Evolutionary conservation across 2,329 filamentous ascomycete genomes (phyloP).

Genomic region (Diaporthe humulicola): DNA sequence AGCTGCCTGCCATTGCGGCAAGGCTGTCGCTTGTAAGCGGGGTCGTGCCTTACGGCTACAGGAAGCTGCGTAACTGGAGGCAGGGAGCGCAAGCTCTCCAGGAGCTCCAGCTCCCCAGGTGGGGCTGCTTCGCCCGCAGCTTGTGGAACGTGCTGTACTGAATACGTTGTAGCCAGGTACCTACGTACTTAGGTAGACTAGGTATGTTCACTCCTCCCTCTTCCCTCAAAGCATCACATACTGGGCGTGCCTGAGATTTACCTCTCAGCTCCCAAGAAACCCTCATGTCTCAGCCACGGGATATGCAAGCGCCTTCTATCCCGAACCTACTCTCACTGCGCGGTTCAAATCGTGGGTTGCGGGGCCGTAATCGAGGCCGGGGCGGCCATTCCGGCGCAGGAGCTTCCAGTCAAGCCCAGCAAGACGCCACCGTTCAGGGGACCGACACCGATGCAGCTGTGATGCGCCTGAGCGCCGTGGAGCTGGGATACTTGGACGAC

Average conservation of each 20-base stretch:
- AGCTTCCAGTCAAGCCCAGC: conserved; percentile 52
- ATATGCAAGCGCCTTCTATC: conserved; percentile 80
- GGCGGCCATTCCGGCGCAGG: conserved; percentile 41
- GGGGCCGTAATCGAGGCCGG: conserved; percentile 42
- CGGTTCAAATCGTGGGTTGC: conserved; percentile 57
- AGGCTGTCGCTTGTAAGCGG: conserved; percentile 17
- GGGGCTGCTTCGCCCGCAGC: no score
- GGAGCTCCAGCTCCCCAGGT: conserved; percentile 21
- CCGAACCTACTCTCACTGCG: conserved; percentile 79
- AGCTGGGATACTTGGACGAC: conserved; percentile 87
- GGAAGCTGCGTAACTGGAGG: not conserved
- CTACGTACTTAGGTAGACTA: no score
- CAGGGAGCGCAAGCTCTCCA: conserved; percentile 7
- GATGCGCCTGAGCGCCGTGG: conserved; percentile 89
- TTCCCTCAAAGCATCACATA: not conserved
- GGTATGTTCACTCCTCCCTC: not conserved
- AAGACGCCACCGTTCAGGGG: conserved; percentile 84
- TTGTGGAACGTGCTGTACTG: not conserved
- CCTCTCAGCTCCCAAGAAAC: not conserved
- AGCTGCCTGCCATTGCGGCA: conserved; percentile 15
- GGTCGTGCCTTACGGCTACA: not conserved
- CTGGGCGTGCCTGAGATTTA: not conserved
- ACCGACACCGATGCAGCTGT: conserved; percentile 94
- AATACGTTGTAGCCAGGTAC: not conserved
- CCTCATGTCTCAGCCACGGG: conserved; percentile 41